These are phyloP conservation scores for Aspergillus sp. DNA, from an alignment of 2,329 filamentous ascomycete genomes.

Conservation along the genomic window DNA sequence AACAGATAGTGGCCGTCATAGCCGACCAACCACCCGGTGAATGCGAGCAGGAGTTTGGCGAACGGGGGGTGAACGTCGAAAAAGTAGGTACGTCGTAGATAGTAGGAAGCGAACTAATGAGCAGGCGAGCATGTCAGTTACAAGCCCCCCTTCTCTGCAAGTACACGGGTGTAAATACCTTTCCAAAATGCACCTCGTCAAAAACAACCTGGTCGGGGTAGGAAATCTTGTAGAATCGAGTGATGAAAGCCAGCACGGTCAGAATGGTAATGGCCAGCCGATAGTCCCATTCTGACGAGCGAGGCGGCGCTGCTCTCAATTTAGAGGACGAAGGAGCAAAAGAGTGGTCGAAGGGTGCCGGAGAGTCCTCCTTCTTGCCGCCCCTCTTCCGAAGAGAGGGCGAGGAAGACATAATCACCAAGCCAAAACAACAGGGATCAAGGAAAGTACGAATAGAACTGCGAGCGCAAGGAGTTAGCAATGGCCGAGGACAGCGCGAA, in stretches of 20 bases:
- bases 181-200: conserved; percentile 98
- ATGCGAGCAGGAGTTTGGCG: conserved; percentile 94
- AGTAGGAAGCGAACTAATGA: conserved; percentile 60
- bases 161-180: conserved; percentile 61
- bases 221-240: conserved; percentile 92
- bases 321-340: conserved; percentile 22
- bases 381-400: conserved; percentile 44
- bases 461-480: conserved; percentile 3
- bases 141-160: background rate
- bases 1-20: conserved; percentile 98
- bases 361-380: conserved; percentile 37
- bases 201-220: conserved; percentile 97
- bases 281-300: conserved; percentile 74
- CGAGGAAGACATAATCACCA: conserved; percentile 34
- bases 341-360: conserved; percentile 25
- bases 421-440: conserved; percentile 8
- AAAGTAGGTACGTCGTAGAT: conserved; percentile 96
- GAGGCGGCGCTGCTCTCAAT: conserved; percentile 7
- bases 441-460: conserved; percentile 18
- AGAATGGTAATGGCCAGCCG: conserved; percentile 73
- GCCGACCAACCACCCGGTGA: conserved; percentile 95
- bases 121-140: conserved; percentile 16
- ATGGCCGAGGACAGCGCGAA: background rate
- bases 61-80: conserved; percentile 99
- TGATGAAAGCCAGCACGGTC: conserved; percentile 81